Evolutionary conservation across 345 rosid species (phyloP).

Genomic region (Camelina sativa): DNA sequence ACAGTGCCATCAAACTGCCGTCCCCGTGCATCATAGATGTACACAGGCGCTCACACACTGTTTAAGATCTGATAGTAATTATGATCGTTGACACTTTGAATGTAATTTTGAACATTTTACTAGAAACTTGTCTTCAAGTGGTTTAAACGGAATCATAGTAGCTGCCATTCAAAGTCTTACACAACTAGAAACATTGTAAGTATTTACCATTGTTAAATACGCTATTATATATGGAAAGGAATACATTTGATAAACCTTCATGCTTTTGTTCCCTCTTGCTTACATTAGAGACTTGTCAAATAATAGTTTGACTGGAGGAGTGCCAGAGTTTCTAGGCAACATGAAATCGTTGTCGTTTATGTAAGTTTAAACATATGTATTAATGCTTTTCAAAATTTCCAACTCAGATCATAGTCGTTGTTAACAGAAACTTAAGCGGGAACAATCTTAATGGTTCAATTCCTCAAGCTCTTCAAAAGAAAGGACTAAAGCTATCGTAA

Average conservation of each 20-base stretch:
- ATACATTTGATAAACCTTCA: neutral
- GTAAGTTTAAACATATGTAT: constrained; percentile 44
- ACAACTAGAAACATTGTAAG: constrained; percentile 48
- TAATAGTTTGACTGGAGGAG: constrained; percentile 46
- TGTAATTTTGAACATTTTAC: neutral
- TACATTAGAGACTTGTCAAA: constrained; percentile 56
- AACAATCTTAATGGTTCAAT: constrained; percentile 52
- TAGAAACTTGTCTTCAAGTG: constrained; percentile 51
- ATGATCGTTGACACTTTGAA: neutral
- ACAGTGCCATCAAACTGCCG: too few species aligned
- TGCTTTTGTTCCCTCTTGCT: too few species aligned
- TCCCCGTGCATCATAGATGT: too few species aligned
- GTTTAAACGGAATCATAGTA: constrained; percentile 46
- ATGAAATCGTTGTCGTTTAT: constrained; percentile 46
- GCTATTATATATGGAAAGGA: neutral
- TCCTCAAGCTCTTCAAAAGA: constrained; percentile 42
- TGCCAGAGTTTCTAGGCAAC: constrained; percentile 52
- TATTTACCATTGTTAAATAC: neutral
- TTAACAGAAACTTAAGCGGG: constrained; percentile 47
- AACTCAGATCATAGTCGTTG: neutral
- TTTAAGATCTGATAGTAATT: neutral
- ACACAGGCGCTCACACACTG: neutral
- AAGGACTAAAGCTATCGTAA: constrained; percentile 26
- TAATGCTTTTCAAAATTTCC: neutral
- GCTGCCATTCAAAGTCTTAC: constrained; percentile 42